A percentile compares a stretch with the other conserved stretches of the same genome.
Evolutionary conservation across 78 protist genomes (phyloP).

Genomic region (Dictyostelium capitatum): DNA sequence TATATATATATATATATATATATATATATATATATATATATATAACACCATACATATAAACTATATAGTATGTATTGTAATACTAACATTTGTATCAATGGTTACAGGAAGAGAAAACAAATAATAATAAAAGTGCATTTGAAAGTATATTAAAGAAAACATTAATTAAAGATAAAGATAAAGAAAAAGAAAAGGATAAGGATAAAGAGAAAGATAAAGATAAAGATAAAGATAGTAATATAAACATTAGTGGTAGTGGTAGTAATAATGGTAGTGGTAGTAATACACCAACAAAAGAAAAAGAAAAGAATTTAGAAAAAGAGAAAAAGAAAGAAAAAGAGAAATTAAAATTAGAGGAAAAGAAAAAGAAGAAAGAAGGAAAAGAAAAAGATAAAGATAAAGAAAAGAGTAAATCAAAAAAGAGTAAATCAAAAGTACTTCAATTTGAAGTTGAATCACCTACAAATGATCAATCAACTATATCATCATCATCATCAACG

Average conservation of each 20-base stretch:
- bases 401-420: background rate
- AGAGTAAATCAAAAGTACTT: background rate
- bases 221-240: background rate
- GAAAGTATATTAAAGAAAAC: constrained; percentile 49
- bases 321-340: constrained; percentile 18
- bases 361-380: constrained; percentile 4
- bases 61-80: background rate
- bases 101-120: constrained; percentile 38
- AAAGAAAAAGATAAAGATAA: constrained; percentile 1
- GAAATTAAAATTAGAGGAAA: background rate
- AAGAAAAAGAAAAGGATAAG: background rate
- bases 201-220: background rate
- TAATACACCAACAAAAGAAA: background rate
- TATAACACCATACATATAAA: no score
- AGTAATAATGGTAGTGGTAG: background rate
- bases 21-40: no score
- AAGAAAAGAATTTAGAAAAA: constrained; percentile 2
- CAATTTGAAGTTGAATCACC: constrained; percentile 30
- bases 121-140: constrained; percentile 32
- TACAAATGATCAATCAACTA: background rate
- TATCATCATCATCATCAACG: background rate
- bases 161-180: background rate
- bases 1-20: no score
- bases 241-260: background rate
- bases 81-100: no score